Base-by-base conservation (phyloP, 768 basidiomycete genomes). In the Xerocomellus intermedius region DNA sequence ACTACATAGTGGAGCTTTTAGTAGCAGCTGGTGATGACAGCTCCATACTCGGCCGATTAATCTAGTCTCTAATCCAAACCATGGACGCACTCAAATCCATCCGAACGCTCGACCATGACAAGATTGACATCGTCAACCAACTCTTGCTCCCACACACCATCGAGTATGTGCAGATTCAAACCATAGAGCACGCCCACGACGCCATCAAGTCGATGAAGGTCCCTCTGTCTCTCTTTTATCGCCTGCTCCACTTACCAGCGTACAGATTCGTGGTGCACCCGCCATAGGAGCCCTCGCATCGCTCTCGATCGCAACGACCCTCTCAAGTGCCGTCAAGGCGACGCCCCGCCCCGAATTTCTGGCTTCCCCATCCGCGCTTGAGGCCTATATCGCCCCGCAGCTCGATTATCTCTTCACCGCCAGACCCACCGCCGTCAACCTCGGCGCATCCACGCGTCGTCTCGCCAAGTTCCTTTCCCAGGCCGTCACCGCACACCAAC, bases 191-290 rank as follows among this genome's bases (percentile, higher is more conserved):
- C 30, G 95, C 94, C 0, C 89, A 91, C 73, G 90, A 94, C 65
- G 95, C 94, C 17, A 98, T 98, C 73, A 95, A 92, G 74, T 79
- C 87, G 16, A 98, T 98, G 95, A 95, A 94, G 82, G 93, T 87
- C 54, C 19, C 68, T 57, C 41, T 41, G 4, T n/a, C 28, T 21
- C 13, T 39, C n/a, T n/a, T 8, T 35, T 8, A 12, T n/a, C 36
- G n/a, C 35, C 54, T 13, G 8, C 33, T 8, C 35, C 39, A 26
- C 48, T 48, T 32, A 55, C 30, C 37, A 13, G 22, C n/a, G 6
- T 12, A 21, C 57, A 86, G 84, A 89, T 89, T 60, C 86, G 96
- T 45, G 95, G 95, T 6, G 96, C 95, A 5, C 95, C 95, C 1
- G 96, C 95, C 17, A 98, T 98, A 42, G 95, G 89, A 1, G 93